A percentile compares a stretch with the other conserved stretches of the same genome.
Evolutionary conservation across 2,329 filamentous ascomycete species (phyloP).

Genomic region (Furcasterigmium sp.): DNA sequence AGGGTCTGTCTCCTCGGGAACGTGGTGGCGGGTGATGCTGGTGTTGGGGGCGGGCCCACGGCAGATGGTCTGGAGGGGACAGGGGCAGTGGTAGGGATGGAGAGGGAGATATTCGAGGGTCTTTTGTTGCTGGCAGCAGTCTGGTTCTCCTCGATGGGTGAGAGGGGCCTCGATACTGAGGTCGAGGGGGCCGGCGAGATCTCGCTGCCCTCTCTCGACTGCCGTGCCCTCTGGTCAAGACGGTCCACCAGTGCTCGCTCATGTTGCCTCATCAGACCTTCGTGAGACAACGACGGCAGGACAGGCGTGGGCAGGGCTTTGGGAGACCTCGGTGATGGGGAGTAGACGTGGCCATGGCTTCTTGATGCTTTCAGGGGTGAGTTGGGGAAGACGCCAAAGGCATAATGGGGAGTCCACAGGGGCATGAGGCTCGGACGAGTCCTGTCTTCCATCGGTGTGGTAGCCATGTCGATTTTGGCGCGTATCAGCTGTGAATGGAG

Average conservation of each 20-base stretch:
- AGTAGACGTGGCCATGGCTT: slow-evolving; percentile 15
- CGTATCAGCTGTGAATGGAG: no score
- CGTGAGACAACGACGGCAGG: slow-evolving; percentile 20
- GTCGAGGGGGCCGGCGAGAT: slow-evolving; percentile 7
- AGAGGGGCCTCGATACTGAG: slow-evolving; percentile 7
- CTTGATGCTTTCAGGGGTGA: slow-evolving; percentile 11
- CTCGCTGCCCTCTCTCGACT: slow-evolving; percentile 8
- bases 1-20: slow-evolving; percentile 18
- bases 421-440: slow-evolving; percentile 18
- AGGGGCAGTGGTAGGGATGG: slow-evolving; percentile 4
- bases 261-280: slow-evolving; percentile 27
- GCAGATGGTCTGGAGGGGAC: no score
- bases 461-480: slow-evolving; percentile 8
- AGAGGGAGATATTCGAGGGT: slow-evolving; percentile 3
- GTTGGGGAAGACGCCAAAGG: slow-evolving; percentile 14
- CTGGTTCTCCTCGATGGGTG: slow-evolving; percentile 7
- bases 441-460: slow-evolving; percentile 7
- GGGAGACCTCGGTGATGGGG: slow-evolving; percentile 19
- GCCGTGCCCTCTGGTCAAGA: slow-evolving; percentile 20
- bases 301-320: slow-evolving; percentile 26
- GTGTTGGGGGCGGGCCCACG: slow-evolving; percentile 12
- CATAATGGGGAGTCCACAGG: slow-evolving; percentile 25
- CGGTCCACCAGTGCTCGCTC: slow-evolving; percentile 28
- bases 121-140: background rate
- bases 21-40: slow-evolving; percentile 8